phyloP scores from a whole-genome alignment of 2,329 filamentous ascomycete genomes.

The Fusarium phyllophilum region DNA sequence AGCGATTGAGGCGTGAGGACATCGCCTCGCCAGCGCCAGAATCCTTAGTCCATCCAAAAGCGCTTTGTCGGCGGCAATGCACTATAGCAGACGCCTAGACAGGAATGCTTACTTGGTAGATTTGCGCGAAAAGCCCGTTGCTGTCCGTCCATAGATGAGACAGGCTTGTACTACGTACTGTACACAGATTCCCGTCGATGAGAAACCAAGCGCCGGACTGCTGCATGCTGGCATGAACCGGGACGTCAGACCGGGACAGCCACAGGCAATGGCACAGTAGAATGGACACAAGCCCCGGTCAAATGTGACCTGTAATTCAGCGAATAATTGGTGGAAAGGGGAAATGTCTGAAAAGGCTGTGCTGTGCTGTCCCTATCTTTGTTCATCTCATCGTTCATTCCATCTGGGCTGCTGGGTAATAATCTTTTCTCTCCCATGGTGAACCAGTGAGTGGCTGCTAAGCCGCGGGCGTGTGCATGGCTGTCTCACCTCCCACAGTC shows the following conservation, averaged over 20 bases:
- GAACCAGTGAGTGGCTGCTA: constrained; percentile 24
- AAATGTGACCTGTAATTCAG: not conserved
- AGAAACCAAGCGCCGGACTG: constrained; percentile 17
- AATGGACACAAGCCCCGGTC: not conserved
- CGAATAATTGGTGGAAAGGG: not conserved
- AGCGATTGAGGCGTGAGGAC: constrained; percentile 4
- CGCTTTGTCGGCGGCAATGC: not conserved
- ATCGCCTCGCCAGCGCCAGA: constrained; percentile 22
- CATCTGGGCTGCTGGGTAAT: constrained; percentile 5
- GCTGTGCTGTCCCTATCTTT: not conserved
- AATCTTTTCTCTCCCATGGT: constrained; percentile 14
- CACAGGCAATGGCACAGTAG: not conserved
- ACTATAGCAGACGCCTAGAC: not conserved
- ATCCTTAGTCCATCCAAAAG: constrained; percentile 17
- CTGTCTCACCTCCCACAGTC: constrained; percentile 21
- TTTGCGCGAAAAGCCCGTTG: not conserved
- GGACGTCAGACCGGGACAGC: constrained; percentile 2
- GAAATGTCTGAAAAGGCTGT: not conserved
- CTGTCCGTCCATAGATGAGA: constrained; percentile 12
- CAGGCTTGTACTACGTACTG: not conserved
- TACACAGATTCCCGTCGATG: constrained; percentile 2
- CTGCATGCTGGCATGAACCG: constrained; percentile 16
- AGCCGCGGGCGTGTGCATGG: constrained; percentile 27
- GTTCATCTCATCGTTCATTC: constrained; percentile 16
- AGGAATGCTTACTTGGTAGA: constrained; percentile 21